Evolutionary conservation across 768 basidiomycete species (phyloP).

Genomic region (Xerocomellus chrysenteron): DNA sequence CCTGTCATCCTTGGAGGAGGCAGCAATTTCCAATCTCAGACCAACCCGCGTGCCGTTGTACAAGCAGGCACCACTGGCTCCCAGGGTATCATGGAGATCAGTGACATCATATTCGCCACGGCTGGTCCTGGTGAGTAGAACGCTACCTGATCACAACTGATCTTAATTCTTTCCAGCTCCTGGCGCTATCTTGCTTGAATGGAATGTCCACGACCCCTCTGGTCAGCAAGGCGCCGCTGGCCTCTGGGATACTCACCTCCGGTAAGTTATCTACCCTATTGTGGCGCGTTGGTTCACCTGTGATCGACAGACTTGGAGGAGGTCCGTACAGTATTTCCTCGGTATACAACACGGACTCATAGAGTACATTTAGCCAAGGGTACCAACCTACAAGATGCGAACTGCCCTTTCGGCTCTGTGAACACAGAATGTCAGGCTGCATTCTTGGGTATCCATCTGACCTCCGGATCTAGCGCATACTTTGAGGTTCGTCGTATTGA

Average conservation of each 20-base stretch:
- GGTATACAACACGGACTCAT: background rate
- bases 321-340: conserved; percentile 6
- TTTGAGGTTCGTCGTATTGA: conserved; percentile 48
- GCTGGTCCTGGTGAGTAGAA: conserved; percentile 41
- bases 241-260: conserved; percentile 50
- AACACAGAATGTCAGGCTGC: conserved; percentile 55
- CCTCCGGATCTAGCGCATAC: conserved; percentile 50
- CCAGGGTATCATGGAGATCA: conserved; percentile 58
- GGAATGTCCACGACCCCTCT: conserved; percentile 59
- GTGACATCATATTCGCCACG: conserved; percentile 61
- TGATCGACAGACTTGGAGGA: conserved; percentile 26
- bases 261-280: conserved; percentile 11
- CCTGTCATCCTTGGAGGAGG: conserved; percentile 46
- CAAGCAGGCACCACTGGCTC: conserved; percentile 44
- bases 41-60: conserved; percentile 40
- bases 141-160: background rate
- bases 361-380: conserved; percentile 41
- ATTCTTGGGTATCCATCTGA: conserved; percentile 66
- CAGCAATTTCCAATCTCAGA: conserved; percentile 38
- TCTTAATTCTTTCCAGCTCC: conserved; percentile 27
- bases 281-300: background rate
- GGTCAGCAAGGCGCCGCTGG: conserved; percentile 53
- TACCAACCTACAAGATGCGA: conserved; percentile 45
- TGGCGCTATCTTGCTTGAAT: conserved; percentile 51
- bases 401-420: conserved; percentile 44